These are phyloP conservation scores for Botrytis squamosa DNA, from an alignment of 2,329 filamentous ascomycete species.

Conservation along the genomic window DNA sequence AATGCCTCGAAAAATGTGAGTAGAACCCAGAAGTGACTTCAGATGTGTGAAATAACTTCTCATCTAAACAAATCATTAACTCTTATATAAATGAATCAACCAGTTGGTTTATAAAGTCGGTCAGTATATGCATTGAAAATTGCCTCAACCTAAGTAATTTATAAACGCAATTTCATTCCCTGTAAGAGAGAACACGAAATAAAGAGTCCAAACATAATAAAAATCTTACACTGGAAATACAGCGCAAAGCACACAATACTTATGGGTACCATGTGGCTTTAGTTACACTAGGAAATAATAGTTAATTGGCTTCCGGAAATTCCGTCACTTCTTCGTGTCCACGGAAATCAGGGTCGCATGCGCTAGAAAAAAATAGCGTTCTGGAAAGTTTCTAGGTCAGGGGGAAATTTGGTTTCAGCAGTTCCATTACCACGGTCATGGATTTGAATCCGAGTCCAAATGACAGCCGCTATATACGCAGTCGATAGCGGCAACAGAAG, in stretches of 20 bases:
- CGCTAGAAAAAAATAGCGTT: background rate
- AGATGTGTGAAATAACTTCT: background rate
- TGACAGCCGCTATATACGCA: background rate
- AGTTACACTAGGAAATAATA: background rate
- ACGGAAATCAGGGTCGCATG: background rate
- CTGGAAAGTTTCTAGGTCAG: background rate
- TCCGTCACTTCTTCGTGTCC: background rate
- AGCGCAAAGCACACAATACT: slow-evolving; percentile 6
- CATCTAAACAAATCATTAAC: background rate
- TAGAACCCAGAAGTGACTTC: background rate
- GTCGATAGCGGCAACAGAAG: background rate
- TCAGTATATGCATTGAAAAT: background rate
- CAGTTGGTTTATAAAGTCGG: background rate
- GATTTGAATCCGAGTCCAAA: background rate
- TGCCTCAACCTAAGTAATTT: background rate
- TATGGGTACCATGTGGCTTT: background rate
- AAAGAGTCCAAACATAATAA: background rate
- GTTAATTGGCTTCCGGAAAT: background rate
- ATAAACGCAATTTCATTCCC: background rate
- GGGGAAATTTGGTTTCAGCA: background rate
- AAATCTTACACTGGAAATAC: background rate
- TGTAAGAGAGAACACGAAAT: background rate
- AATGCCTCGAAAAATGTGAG: background rate
- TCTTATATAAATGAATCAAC: background rate
- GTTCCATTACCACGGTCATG: background rate